A percentile compares a stretch with the other conserved stretches of the same genome.
These are phyloP conservation scores for Echites panduratus DNA, from an alignment of 257 asterid genomes.

Conservation along the genomic window DNA sequence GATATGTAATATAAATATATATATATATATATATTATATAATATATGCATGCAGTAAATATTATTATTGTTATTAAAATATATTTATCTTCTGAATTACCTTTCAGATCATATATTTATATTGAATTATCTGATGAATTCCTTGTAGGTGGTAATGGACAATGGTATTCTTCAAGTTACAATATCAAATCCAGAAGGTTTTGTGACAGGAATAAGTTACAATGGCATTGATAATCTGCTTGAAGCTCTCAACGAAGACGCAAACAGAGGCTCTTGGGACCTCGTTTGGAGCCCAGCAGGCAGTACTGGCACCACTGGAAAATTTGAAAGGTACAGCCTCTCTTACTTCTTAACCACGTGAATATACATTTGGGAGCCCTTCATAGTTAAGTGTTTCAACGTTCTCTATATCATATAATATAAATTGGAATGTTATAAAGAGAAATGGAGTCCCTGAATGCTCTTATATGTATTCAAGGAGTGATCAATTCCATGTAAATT, in stretches of 20 bases:
- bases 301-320: conserved; percentile 41
- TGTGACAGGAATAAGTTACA: conserved; percentile 46
- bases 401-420: no score
- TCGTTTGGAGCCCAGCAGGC: conserved; percentile 53
- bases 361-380: no score
- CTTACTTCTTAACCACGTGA: no score
- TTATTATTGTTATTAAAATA: no score
- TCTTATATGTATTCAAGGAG: no score
- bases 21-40: no score
- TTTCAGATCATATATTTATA: not conserved
- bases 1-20: conserved; percentile 8
- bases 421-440: no score
- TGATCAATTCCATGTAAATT: no score
- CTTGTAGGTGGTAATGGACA: conserved; percentile 61
- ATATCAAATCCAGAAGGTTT: conserved; percentile 61
- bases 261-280: conserved; percentile 77
- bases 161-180: conserved; percentile 55
- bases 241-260: conserved; percentile 44
- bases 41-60: no score
- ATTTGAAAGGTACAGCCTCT: conserved; percentile 31
- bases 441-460: no score
- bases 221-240: conserved; percentile 51
- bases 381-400: no score
- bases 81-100: no score
- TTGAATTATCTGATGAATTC: not conserved